Conservation (phyloP, 129 eudicot species). For the Silybum marianum region DNA sequence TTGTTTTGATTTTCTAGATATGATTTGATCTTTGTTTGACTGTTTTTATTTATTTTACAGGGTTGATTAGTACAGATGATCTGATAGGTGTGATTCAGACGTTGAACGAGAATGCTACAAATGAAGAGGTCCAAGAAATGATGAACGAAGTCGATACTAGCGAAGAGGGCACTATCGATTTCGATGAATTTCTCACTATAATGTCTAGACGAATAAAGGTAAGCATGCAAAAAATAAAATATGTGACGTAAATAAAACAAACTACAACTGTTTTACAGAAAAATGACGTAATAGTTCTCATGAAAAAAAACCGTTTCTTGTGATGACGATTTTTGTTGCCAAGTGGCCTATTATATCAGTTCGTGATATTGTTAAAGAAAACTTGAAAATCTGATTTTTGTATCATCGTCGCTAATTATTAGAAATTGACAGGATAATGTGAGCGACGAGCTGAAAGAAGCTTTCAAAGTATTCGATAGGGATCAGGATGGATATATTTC, state of each 20-base stretch:
- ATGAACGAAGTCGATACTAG: constrained; percentile 57
- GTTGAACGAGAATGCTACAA: constrained; percentile 55
- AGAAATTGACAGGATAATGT: constrained; percentile 50
- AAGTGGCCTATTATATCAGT: not conserved
- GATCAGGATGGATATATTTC: constrained; percentile 91
- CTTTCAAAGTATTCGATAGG: constrained; percentile 79
- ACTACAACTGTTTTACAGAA: not conserved
- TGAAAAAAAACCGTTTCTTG: not conserved
- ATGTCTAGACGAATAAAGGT: constrained; percentile 65
- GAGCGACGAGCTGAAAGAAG: constrained; percentile 77
- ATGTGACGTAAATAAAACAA: not conserved
- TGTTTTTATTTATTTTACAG: constrained; percentile 27
- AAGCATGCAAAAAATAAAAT: not conserved
- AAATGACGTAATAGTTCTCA: not conserved
- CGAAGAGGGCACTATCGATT: constrained; percentile 57
- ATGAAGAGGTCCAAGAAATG: constrained; percentile 67
- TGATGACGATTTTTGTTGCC: not conserved
- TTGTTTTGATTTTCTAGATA: not conserved
- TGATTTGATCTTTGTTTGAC: not conserved
- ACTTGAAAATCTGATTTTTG: not conserved
- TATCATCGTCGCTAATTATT: not conserved
- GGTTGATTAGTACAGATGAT: constrained; percentile 61
- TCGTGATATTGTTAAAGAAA: not conserved
- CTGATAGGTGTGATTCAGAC: constrained; percentile 61
- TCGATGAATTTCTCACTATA: constrained; percentile 54